A percentile compares a stretch with the other conserved stretches of the same genome.
Conservation (phyloP, 371 early-diverging fungal species). For the Zopfochytrium polystomum region DNA sequence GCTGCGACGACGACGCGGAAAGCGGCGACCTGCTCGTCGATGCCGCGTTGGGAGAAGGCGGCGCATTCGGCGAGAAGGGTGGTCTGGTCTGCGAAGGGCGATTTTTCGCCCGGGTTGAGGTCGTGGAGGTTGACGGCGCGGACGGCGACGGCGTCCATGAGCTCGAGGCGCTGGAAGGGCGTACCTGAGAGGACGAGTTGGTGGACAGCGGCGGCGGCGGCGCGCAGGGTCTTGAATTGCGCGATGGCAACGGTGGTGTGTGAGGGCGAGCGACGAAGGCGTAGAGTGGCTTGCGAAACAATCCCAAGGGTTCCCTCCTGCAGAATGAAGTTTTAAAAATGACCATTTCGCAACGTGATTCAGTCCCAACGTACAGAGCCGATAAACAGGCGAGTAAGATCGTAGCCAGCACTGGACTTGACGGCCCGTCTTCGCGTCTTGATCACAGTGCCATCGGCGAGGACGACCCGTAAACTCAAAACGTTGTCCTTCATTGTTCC, state of each 20-base stretch:
- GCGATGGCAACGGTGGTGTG: constrained; percentile 27
- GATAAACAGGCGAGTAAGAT: too few relatives aligned
- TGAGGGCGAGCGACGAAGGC: constrained; percentile 54
- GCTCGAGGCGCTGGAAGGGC: too few relatives aligned
- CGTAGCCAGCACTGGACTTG: constrained; percentile 37
- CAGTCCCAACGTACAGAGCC: too few relatives aligned
- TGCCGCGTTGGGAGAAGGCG: constrained; percentile 6
- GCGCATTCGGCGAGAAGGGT: constrained; percentile 38
- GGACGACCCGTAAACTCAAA: constrained; percentile 62
- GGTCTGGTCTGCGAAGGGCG: constrained; percentile 23
- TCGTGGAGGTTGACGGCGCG: constrained; percentile 28
- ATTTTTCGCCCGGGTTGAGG: too few relatives aligned
- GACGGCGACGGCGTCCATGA: constrained; percentile 39
- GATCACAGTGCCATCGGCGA: constrained; percentile 84
- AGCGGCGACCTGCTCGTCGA: constrained; percentile 19
- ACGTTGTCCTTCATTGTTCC: too few relatives aligned
- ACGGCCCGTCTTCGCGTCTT: constrained; percentile 70
- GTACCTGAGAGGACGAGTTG: too few relatives aligned
- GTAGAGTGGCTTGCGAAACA: constrained; percentile 77
- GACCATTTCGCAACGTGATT: too few relatives aligned
- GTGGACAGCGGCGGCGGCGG: constrained; percentile 33
- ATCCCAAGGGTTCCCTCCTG: constrained; percentile 90
- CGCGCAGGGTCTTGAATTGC: constrained; percentile 31
- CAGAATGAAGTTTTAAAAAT: too few relatives aligned
- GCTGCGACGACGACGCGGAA: constrained; percentile 4